Evolutionary conservation across 2,329 filamentous ascomycete species (phyloP), one percentile per base, ranked within the genome.

Genomic region (Nigrospora osmanthi): DNA sequence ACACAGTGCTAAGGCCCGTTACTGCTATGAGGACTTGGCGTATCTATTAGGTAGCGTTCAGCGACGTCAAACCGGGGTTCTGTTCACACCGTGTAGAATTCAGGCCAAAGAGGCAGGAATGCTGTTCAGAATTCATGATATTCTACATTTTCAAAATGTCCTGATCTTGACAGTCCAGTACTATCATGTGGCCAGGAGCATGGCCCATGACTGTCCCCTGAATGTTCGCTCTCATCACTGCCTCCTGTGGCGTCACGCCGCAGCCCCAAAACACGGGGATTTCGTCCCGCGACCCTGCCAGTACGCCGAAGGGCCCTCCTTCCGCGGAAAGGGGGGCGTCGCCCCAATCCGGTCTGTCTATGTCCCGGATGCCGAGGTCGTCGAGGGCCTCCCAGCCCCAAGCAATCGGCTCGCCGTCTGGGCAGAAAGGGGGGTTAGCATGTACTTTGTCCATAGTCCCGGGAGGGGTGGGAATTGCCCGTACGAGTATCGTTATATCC

Each of bases 191-290:
- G 0, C 78, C 78, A 1, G 79, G 80, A 15, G 73, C 71, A 63
- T 85, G 81, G 1, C 71, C 75, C 67, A 85, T 78, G 2, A 83
- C 68, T 1, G 68, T 65, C 0, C 81, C 81, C 39, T 74, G 54
- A 38, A 81, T 54, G 9, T 58, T 62, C 6, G 78, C 76, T 46
- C 65, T 67, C 69, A 81, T 73, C 1, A 84, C 76, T 13, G 78
- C 80, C 54, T 81, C 74, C 55, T 84, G 80, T 2, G 81, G 80
- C 34, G 81, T 84, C 11, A 84, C 80, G 32, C 80, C 80, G 54
- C 80, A 85, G 0, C 77, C 81, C 78, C 80, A 78, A 50, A 80
- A 80, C 4, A 80, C 71, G 0, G 76, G 76, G 30, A 81, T 65
- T 23, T 71, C 64, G 2, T 71, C 65, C 13, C 68, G 62, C 16